Evolutionary conservation across 805 yeast genomes (phyloP).

Genomic region (Yarrowia divulgata): DNA sequence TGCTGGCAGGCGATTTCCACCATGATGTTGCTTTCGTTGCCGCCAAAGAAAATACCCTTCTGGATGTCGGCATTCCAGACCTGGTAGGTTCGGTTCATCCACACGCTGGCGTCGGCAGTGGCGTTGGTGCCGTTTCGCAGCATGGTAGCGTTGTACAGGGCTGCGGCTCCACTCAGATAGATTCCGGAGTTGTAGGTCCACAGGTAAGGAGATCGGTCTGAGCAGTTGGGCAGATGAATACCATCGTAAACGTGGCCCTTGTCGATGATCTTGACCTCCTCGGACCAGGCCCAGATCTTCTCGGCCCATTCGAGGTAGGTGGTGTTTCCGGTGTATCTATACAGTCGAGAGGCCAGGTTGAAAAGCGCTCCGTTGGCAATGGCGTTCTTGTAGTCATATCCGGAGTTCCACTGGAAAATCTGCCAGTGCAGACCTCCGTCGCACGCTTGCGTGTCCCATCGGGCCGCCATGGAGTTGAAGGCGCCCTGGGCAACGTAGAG

Average conservation of each 20-base stretch:
- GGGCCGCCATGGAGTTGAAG: constrained; percentile 83
- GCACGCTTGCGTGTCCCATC: constrained; percentile 83
- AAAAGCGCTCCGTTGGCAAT: constrained; percentile 91
- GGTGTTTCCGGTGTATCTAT: constrained; percentile 78
- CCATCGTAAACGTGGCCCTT: constrained; percentile 56
- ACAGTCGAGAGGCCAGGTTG: constrained; percentile 85
- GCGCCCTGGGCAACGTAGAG: constrained; percentile 84
- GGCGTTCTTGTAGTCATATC: constrained; percentile 91
- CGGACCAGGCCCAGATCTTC: constrained; percentile 82
- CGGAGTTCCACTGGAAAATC: constrained; percentile 91
- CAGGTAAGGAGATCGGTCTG: constrained; percentile 62
- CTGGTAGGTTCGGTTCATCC: constrained; percentile 68
- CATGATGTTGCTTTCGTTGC: constrained; percentile 57
- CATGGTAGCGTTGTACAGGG: constrained; percentile 71
- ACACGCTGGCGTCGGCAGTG: constrained; percentile 46
- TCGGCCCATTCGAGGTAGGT: constrained; percentile 79
- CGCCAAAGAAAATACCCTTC: constrained; percentile 37
- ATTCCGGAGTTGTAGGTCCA: constrained; percentile 93
- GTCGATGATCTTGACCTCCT: constrained; percentile 58
- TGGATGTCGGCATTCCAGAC: constrained; percentile 59
- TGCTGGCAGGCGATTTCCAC: constrained; percentile 87
- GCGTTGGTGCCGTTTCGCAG: constrained; percentile 53
- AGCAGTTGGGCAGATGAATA: constrained; percentile 63
- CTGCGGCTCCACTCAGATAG: constrained; percentile 80
- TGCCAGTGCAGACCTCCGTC: constrained; percentile 97